Conservation (phyloP, 1,139 yeast species). For the Suhomyces choctaworum region DNA sequence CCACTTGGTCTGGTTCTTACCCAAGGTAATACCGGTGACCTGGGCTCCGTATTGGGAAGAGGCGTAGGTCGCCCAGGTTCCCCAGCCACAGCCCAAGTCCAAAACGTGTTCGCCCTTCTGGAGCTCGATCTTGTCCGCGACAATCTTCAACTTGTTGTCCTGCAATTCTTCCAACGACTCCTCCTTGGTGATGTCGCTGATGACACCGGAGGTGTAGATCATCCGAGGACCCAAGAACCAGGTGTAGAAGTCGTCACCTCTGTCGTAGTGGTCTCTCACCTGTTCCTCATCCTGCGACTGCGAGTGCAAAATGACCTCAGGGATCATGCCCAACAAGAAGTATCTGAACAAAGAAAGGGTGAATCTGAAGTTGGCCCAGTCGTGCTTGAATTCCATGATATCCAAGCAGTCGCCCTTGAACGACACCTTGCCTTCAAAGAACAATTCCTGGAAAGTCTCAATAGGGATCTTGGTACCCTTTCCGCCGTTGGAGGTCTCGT, state of each 20-base stretch:
- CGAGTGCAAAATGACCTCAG: slow-evolving; percentile 90
- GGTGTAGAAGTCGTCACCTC: slow-evolving; percentile 93
- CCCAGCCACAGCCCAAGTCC: slow-evolving; percentile 97
- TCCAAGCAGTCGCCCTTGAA: slow-evolving; percentile 90
- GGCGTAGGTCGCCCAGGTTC: slow-evolving; percentile 84
- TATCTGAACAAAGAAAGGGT: slow-evolving; percentile 76
- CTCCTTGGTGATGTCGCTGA: slow-evolving; percentile 66
- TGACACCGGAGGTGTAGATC: slow-evolving; percentile 89
- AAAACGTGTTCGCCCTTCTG: slow-evolving; percentile 70
- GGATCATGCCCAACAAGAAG: slow-evolving; percentile 86
- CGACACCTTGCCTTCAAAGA: slow-evolving; percentile 78
- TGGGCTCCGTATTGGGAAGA: slow-evolving; percentile 81
- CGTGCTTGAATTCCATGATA: slow-evolving; percentile 81
- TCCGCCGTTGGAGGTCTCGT: slow-evolving; percentile 56
- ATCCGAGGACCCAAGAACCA: slow-evolving; percentile 95
- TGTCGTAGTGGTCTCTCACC: slow-evolving; percentile 92
- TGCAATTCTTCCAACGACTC: slow-evolving; percentile 85
- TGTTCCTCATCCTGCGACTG: slow-evolving; percentile 95
- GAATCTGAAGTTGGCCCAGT: slow-evolving; percentile 84
- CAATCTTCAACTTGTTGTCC: slow-evolving; percentile 85
- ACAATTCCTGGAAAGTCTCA: slow-evolving; percentile 90
- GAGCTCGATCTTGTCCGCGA: slow-evolving; percentile 83
- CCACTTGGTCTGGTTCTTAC: slow-evolving; percentile 89
- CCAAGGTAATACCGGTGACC: slow-evolving; percentile 88
- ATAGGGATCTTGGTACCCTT: slow-evolving; percentile 76